Conservation (phyloP, 257 asterid species). For the Catharanthus roseus region DNA sequence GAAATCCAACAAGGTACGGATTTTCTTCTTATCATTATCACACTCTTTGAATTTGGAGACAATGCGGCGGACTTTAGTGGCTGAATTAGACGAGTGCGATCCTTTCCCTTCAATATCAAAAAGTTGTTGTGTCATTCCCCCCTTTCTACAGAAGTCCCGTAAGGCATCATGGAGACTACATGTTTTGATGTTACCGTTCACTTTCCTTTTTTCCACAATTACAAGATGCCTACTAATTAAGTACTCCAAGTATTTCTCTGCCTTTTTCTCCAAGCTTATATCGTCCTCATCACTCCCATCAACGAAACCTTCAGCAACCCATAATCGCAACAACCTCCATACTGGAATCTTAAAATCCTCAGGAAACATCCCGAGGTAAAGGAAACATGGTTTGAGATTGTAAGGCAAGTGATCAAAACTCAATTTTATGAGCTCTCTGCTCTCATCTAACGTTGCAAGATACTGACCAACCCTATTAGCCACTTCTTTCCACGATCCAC, state of each 20-base stretch:
- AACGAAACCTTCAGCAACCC: conserved; percentile 5
- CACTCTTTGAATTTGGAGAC: background rate
- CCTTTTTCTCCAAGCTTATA: background rate
- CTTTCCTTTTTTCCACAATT: background rate
- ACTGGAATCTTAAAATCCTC: background rate
- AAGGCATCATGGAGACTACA: conserved; percentile 1
- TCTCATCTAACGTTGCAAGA: background rate
- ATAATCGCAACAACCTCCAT: background rate
- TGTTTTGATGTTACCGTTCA: background rate
- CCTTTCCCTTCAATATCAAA: background rate
- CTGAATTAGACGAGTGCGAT: background rate
- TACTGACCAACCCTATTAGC: background rate
- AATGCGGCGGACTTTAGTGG: background rate
- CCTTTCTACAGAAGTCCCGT: background rate
- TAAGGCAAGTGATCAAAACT: conserved; percentile 16
- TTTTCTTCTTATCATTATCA: background rate
- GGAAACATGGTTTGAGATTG: background rate
- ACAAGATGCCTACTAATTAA: background rate
- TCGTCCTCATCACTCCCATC: background rate
- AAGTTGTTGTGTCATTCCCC: background rate
- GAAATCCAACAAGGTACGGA: background rate
- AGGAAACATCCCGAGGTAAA: background rate
- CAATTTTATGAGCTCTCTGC: background rate
- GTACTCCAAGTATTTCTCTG: background rate
- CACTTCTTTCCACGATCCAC: background rate